A percentile compares a stretch with the other conserved stretches of the same genome.
phyloP scores from a whole-genome alignment of 257 asterid genomes.

The Solanum lycopersicoides region DNA sequence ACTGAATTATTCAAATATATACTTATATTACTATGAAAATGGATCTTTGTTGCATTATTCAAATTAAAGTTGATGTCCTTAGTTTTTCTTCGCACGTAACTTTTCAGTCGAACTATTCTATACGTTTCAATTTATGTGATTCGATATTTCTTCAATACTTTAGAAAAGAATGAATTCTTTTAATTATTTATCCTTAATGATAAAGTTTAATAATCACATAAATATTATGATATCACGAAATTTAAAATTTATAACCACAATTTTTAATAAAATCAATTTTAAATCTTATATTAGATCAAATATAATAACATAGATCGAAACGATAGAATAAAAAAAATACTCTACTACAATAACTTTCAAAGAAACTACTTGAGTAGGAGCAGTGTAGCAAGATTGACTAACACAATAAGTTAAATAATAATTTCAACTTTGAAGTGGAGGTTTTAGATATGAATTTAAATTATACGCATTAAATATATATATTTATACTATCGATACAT shows the following conservation, averaged over 20 bases:
- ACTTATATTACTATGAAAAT: not conserved
- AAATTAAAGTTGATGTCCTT: not conserved
- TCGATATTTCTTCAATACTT: not conserved
- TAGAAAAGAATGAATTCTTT: not conserved
- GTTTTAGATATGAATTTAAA: not conserved
- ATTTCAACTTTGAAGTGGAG: not conserved
- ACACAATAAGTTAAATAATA: not conserved
- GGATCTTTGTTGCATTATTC: not conserved
- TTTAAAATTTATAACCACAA: not conserved
- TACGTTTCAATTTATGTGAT: not conserved
- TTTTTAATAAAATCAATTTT: accelerated
- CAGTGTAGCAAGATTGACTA: not conserved
- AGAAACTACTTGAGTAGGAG: not conserved
- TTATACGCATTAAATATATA: no score
- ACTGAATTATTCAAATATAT: not conserved
- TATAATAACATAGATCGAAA: not conserved
- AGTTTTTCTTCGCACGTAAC: not conserved
- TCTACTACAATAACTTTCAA: not conserved
- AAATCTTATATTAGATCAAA: accelerated
- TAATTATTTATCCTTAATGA: not conserved
- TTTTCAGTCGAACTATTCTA: not conserved
- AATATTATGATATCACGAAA: not conserved
- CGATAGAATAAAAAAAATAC: not conserved
- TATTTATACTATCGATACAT: not conserved
- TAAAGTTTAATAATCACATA: not conserved